Base-by-base conservation (phyloP, 345 rosid species). In the Raphanus sativus region DNA sequence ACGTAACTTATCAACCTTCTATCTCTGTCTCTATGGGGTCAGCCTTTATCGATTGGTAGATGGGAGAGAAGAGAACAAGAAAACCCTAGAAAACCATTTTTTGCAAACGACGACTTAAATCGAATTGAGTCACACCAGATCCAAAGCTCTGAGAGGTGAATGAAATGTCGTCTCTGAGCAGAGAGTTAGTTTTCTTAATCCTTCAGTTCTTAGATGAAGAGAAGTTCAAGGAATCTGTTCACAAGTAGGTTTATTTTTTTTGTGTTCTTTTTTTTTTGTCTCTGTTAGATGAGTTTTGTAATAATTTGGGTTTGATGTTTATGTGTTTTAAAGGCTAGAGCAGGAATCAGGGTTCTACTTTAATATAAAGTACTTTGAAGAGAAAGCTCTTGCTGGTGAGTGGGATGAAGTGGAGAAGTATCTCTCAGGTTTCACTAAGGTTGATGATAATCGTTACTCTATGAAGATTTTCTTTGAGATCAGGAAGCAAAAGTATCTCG, bases 331-430 rank as follows among this genome's bases (percentile, higher is more conserved):
- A 48, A 88, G 97, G 86, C 70, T 88, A 71, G 98, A 93, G 85
- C 92, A 93, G 62, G 98, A 93, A 83, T 93, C 98, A 6, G 91
- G 97, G 6, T 93, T 93, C 81, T 93, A 75, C 85, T 93, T 93
- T 81, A 93, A 93, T 71, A 88, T 87, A 85, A 89, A 87, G 78
- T 86, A 91, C 79, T 93, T 93, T 54, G 98, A 93, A 83, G 97
- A 91, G 84, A 86, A 86, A 77, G 97, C 92, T 71, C 88, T 81
- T 73, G 89, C 89, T 45, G 98, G 98, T 34, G 97, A 93, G 69
- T 93, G 98, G 98, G 98, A 93, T 26, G 98, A 93, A 85, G 93
- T 93, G 8, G 98, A 93, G 84, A 85, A 87, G 29, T 91, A 93
- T 83, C 82, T 93, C 15, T 88, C 91, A 25, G 98, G 98, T 3